These are phyloP conservation scores for Eimeria falciformis DNA, from an alignment of 169 alveolate species.

Conservation along the genomic window DNA sequence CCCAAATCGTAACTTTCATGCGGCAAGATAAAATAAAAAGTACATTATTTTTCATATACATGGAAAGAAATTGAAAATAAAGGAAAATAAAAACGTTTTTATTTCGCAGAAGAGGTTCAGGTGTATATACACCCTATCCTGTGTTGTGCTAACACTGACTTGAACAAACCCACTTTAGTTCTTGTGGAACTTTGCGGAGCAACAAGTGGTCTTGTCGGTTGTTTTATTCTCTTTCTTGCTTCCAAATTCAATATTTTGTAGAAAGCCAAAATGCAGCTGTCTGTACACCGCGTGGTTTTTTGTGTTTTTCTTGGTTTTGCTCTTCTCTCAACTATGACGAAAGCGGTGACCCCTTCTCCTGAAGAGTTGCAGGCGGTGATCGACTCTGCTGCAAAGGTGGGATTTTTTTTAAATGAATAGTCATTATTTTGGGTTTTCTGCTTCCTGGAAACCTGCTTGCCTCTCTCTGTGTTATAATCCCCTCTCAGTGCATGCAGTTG, in stretches of 20 bases:
- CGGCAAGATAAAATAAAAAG: too few species aligned
- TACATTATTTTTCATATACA: too few species aligned
- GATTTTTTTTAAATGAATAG: too few species aligned
- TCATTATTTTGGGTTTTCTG: too few species aligned
- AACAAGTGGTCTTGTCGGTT: too few species aligned
- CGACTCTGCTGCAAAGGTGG: neutral
- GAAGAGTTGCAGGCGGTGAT: neutral
- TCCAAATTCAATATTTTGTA: neutral
- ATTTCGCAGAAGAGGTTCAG: neutral
- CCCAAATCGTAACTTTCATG: too few species aligned
- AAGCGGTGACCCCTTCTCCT: neutral
- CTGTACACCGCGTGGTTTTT: neutral
- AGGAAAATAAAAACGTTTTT: neutral
- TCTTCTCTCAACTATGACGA: neutral
- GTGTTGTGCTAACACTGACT: neutral
- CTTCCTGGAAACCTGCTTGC: too few species aligned
- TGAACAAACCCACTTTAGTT: too few species aligned
- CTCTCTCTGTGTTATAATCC: too few species aligned
- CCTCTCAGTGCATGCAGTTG: too few species aligned
- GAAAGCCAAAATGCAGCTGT: neutral
- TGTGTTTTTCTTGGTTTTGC: neutral
- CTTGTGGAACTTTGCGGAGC: too few species aligned
- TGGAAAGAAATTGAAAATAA: too few species aligned
- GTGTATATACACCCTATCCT: neutral
- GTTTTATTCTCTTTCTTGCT: neutral